Evolutionary conservation across 2,329 filamentous ascomycete genomes (phyloP).

Genomic region (Fusarium verticillioides): DNA sequence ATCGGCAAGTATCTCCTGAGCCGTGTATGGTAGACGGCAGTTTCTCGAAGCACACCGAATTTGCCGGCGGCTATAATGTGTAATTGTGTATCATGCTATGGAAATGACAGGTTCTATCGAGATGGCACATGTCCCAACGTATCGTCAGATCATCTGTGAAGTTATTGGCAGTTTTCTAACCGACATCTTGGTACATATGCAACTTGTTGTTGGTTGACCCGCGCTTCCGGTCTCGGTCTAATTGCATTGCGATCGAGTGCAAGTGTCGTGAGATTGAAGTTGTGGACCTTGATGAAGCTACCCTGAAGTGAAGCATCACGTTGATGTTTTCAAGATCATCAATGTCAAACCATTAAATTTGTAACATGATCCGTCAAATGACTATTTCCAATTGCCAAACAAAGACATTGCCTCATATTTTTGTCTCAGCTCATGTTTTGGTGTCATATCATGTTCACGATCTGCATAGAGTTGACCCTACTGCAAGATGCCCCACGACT

Average conservation of each 20-base stretch:
- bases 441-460: slow-evolving; percentile 2
- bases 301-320: background rate
- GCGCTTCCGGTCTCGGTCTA: background rate
- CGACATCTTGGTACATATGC: background rate
- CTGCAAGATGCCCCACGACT: slow-evolving; percentile 18
- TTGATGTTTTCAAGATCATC: too few relatives aligned
- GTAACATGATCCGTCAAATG: background rate
- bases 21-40: background rate
- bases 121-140: background rate
- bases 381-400: background rate
- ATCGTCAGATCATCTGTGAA: slow-evolving; percentile 32
- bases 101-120: background rate
- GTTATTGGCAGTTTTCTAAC: background rate
- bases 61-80: slow-evolving; percentile 15
- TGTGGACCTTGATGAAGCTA: background rate
- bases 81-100: slow-evolving; percentile 12
- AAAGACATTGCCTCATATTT: background rate
- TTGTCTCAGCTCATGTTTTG: background rate
- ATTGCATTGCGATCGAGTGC: background rate
- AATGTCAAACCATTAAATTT: background rate
- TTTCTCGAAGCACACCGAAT: background rate
- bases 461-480: slow-evolving; percentile 14
- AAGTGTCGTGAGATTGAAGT: background rate
- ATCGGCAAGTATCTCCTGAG: background rate
- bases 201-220: background rate